Evolutionary conservation across 2,329 filamentous ascomycete genomes (phyloP), one percentile per base, ranked within the genome.

Genomic region (Alternaria brassicicola): DNA sequence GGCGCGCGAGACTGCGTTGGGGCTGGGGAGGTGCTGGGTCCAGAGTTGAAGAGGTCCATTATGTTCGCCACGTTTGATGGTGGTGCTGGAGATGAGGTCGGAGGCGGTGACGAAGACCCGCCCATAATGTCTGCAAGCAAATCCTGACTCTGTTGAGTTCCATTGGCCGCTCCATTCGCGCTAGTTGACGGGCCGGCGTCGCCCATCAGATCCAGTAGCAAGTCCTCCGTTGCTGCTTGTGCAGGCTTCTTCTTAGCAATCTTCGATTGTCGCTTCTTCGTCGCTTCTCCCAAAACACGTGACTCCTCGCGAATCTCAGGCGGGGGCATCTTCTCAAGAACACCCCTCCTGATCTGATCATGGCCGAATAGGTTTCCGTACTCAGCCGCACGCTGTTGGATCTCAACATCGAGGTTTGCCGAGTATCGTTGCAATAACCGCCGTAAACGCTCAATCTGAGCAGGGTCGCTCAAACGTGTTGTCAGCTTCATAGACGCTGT

Each of bases 251-350:
- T 88, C 57, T 92, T 87, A 49, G 83, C 74, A n/a, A 85, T 75
- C 58, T 87, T 84, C 47, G 86, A 79, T 52, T 78, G 78, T 46
- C 80, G 76, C 68, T 81, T 81, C 59, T 78, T 75, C 36, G 87
- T 83, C 1, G 92, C 89, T 70, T 94, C 90, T 41, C 93, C 93
- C 17, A 99, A 83, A 3, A 97, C 93, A 59, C 94, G 86, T 53
- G 95, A 94, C 76, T 96, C 92, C 76, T 99, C 95, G 66, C 94
- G 92, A 72, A 99, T 98, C 77, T 98, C 94, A 8, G 95, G 95
- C 2, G 95, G 87, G 7, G 95, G 95, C 96, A 99, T 99, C 77
- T 95, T 96, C 79, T 99, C 95, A 10, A 99, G 82, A 3, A 99
- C 95, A 57, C 95, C 95, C 59, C 86, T 86, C 53, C 94, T 88